Evolutionary conservation across 768 basidiomycete genomes (phyloP).

Genomic region (Trametes elegans): DNA sequence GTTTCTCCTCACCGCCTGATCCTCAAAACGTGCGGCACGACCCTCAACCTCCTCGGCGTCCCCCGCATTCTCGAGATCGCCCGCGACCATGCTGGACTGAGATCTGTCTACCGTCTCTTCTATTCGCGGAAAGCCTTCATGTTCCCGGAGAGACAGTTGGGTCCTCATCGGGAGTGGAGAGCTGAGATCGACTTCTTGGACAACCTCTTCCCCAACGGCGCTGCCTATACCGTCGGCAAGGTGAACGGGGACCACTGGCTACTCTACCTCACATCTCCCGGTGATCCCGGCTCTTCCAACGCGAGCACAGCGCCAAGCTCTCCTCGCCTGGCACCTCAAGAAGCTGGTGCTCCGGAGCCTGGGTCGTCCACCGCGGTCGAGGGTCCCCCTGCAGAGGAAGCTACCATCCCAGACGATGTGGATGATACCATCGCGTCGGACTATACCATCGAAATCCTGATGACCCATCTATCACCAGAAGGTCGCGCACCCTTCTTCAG

Average conservation of each 20-base stretch:
- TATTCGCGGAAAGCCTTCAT: slow-evolving; percentile 99
- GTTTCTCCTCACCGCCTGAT: slow-evolving; percentile 94
- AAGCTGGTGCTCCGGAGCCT: slow-evolving; percentile 22
- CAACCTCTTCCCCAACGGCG: slow-evolving; percentile 80
- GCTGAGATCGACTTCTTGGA: slow-evolving; percentile 92
- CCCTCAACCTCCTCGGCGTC: slow-evolving; percentile 92
- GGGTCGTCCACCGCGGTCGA: neutral
- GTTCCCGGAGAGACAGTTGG: slow-evolving; percentile 94
- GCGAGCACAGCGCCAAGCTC: slow-evolving; percentile 25
- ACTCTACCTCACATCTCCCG: slow-evolving; percentile 82
- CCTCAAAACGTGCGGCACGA: slow-evolving; percentile 98
- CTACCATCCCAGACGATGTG: slow-evolving; percentile 22
- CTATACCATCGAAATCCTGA: slow-evolving; percentile 97
- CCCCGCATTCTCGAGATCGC: slow-evolving; percentile 96
- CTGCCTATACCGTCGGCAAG: slow-evolving; percentile 95
- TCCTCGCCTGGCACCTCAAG: slow-evolving; percentile 21
- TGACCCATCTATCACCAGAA: slow-evolving; percentile 80
- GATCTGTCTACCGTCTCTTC: slow-evolving; percentile 85
- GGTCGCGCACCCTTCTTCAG: slow-evolving; percentile 81
- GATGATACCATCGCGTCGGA: slow-evolving; percentile 47
- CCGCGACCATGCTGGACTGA: slow-evolving; percentile 58
- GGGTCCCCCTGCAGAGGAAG: slow-evolving; percentile 6
- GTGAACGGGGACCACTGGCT: slow-evolving; percentile 99
- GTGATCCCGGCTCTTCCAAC: slow-evolving; percentile 25
- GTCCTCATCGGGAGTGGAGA: slow-evolving; percentile 92